phyloP scores from a whole-genome alignment of 1,284 basidiomycete genomes.

The Naganishia albida region DNA sequence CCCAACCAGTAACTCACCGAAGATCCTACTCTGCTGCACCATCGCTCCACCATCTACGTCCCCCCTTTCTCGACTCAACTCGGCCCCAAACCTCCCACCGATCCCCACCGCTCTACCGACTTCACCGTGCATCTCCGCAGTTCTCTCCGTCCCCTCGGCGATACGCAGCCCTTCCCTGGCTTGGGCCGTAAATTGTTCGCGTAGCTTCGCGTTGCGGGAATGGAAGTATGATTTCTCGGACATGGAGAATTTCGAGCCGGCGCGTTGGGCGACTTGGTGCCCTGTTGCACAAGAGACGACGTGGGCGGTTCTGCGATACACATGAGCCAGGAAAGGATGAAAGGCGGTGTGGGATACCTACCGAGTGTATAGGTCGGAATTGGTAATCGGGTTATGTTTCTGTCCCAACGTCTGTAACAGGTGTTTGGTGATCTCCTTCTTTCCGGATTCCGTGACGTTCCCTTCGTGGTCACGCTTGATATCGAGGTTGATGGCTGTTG shows the following conservation, averaged over 20 bases:
- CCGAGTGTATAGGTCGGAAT: slow-evolving; percentile 34
- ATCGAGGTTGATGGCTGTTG: slow-evolving; percentile 7
- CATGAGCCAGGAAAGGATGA: neutral
- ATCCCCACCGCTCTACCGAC: neutral
- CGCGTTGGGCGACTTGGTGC: slow-evolving; percentile 35
- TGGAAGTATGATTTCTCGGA: slow-evolving; percentile 20
- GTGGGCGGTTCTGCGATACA: slow-evolving; percentile 29
- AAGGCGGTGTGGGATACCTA: neutral
- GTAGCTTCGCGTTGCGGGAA: slow-evolving; percentile 28
- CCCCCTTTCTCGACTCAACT: slow-evolving; percentile 12
- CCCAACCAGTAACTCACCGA: slow-evolving; percentile 19
- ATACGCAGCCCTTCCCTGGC: slow-evolving; percentile 16
- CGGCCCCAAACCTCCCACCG: slow-evolving; percentile 28
- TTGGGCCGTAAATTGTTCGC: slow-evolving; percentile 29
- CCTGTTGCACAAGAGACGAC: slow-evolving; percentile 33
- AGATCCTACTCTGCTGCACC: slow-evolving; percentile 30
- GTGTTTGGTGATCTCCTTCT: slow-evolving; percentile 23
- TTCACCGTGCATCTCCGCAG: neutral
- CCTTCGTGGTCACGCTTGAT: slow-evolving; percentile 26
- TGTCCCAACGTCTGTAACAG: slow-evolving; percentile 22
- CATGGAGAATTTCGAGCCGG: slow-evolving; percentile 29
- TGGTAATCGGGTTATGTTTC: slow-evolving; percentile 32
- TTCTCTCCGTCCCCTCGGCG: neutral
- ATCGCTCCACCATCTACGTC: slow-evolving; percentile 8
- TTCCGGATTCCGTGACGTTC: slow-evolving; percentile 21